Base-by-base conservation (phyloP, 2,329 filamentous ascomycete species). In the Lasiodiplodia theobromae region DNA sequence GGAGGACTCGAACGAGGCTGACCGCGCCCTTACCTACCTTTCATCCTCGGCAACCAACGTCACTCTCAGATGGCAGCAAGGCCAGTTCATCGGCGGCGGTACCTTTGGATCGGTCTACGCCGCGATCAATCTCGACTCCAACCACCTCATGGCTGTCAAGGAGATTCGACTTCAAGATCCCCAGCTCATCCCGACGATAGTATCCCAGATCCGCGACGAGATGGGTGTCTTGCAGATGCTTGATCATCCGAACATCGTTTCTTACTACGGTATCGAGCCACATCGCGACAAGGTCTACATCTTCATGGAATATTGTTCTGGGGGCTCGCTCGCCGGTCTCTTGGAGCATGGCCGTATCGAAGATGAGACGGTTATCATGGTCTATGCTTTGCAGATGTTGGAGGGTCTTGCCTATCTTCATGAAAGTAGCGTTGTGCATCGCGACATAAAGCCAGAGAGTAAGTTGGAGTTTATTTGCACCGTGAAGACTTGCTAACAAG, bases 261-360 rank as follows among this genome's bases (percentile, higher is more conserved):
- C 94, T 11, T 99, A 99, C 81, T 96, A 96, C 77, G 96, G 96
- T 69, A 98, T 99, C 75, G 96, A 99, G 80, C 96, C 97, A 2
- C 96, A 99, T 81, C 89, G 96, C 71, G 96, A 99, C 84, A 96
- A 97, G 77, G 96, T 99, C n/a, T 99, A 98, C 81, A 97, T 99
- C 73, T 99, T 99, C 79, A 99, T 99, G 96, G 96, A 99, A 80
- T 98, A 97, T 81, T 99, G 96, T 80, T 96, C 94, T 4, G 95
- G 96, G 64, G 96, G 96, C 23, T 98, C 95, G 18, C 85, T 99
- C 60, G 94, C 96, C 52, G 92, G 88, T 63, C 83, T 99, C 65
- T 85, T 99, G 52, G 96, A 99, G 79, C 95, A 99, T 76, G 96
- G 96, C 14, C 92, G 96, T 51, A 97, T 99, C 71, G 96, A 97